Conservation (phyloP, 2,329 filamentous ascomycete genomes). For the Chrysoporthe cubensis region DNA sequence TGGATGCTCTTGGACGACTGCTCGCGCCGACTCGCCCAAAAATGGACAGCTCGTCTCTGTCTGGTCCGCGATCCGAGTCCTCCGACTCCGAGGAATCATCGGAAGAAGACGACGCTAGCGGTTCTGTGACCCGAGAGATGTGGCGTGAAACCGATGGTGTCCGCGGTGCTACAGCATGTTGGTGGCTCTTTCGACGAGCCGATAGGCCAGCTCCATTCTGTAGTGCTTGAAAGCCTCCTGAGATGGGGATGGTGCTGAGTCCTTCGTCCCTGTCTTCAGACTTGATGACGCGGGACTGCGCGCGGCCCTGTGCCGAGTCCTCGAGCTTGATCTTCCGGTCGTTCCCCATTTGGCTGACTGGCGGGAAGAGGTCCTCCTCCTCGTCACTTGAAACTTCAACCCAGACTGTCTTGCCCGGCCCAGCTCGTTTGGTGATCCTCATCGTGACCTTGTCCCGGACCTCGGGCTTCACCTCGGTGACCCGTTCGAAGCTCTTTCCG, state of each 20-base stretch:
- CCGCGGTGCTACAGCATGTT: too few relatives aligned
- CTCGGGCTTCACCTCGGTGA: neutral
- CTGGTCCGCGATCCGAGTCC: too few relatives aligned
- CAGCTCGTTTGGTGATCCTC: neutral
- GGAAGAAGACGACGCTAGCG: too few relatives aligned
- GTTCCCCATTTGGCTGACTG: neutral
- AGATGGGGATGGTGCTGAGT: neutral
- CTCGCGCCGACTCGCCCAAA: neutral
- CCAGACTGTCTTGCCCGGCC: neutral
- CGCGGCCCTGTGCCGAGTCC: neutral
- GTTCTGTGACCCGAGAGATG: too few relatives aligned
- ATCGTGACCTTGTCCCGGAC: neutral
- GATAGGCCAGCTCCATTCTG: neutral
- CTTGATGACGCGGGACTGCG: neutral
- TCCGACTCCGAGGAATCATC: too few relatives aligned
- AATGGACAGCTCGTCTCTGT: neutral
- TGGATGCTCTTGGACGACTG: neutral
- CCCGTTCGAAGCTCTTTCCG: neutral
- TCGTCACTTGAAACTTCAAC: neutral
- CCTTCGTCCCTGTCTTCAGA: slow-evolving; percentile 1
- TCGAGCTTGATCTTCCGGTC: neutral
- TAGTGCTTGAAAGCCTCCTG: too few relatives aligned
- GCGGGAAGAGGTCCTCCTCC: neutral
- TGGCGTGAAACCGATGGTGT: too few relatives aligned
- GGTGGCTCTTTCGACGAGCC: too few relatives aligned